These are phyloP conservation scores for Tetracladium maxilliforme DNA, from an alignment of 2,329 filamentous ascomycete species.

Conservation along the genomic window DNA sequence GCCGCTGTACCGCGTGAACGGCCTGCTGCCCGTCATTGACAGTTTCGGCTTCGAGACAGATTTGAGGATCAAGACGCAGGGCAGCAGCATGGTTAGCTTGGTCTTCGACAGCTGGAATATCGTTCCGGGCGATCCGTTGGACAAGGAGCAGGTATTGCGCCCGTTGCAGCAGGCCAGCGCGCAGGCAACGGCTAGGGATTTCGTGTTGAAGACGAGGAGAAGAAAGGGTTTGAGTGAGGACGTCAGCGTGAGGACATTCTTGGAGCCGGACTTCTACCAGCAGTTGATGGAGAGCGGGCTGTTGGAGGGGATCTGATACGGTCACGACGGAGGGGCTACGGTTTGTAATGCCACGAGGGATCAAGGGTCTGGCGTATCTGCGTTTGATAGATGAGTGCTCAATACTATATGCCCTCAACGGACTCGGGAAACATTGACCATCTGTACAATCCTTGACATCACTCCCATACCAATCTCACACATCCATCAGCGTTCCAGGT, in stretches of 20 bases:
- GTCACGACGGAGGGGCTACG: too few relatives aligned
- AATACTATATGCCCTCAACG: too few relatives aligned
- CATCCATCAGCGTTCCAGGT: too few relatives aligned
- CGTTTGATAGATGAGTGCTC: too few relatives aligned
- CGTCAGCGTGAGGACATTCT: constrained; percentile 87
- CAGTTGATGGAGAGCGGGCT: constrained; percentile 80
- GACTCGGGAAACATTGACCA: too few relatives aligned
- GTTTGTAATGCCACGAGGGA: too few relatives aligned
- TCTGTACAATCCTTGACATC: too few relatives aligned
- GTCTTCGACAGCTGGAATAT: constrained; percentile 96
- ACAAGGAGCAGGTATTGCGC: constrained; percentile 67
- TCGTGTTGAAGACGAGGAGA: constrained; percentile 87
- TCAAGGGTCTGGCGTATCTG: too few relatives aligned
- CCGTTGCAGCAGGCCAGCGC: constrained; percentile 79
- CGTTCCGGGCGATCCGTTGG: constrained; percentile 88
- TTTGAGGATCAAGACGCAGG: constrained; percentile 88
- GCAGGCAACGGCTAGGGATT: constrained; percentile 85
- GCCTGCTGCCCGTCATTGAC: constrained; percentile 89
- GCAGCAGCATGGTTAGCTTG: constrained; percentile 75
- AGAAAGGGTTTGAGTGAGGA: constrained; percentile 93
- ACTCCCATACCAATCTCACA: too few relatives aligned
- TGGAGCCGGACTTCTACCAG: constrained; percentile 87
- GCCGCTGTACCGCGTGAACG: constrained; percentile 81
- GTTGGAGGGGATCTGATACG: constrained; percentile 54
- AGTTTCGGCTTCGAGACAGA: constrained; percentile 98